Percentiles rank a stretch among this genome's conserved stretches.
Evolutionary conservation across 1,284 basidiomycete species (phyloP).

Genomic region (Malassezia obtusa): DNA sequence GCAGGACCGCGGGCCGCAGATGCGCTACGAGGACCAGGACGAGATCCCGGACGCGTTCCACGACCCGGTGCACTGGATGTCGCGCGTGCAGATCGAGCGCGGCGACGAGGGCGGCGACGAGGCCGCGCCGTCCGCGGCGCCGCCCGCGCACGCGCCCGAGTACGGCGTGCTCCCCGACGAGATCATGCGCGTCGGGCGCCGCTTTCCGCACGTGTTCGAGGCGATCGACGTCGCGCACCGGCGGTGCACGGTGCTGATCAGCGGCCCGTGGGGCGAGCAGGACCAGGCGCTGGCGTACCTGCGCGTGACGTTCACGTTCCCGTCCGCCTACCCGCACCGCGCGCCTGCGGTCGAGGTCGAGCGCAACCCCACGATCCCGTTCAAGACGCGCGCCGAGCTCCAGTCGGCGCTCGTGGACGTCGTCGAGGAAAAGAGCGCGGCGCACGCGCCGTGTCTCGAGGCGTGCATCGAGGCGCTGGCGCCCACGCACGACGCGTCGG

Average conservation of each 20-base stretch:
- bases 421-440: constrained; percentile 17
- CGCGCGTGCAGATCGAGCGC: constrained; percentile 1
- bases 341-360: constrained; percentile 40
- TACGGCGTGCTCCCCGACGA: constrained; percentile 26
- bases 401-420: constrained; percentile 23
- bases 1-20: constrained; percentile 6
- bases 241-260: constrained; percentile 31
- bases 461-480: constrained; percentile 25
- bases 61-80: neutral
- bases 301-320: constrained; percentile 36
- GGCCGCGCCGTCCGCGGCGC: neutral
- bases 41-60: neutral
- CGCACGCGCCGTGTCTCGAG: constrained; percentile 24
- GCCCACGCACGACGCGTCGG: constrained; percentile 8
- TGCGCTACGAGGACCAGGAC: constrained; percentile 10
- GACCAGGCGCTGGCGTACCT: constrained; percentile 35
- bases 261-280: constrained; percentile 39
- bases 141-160: constrained; percentile 17
- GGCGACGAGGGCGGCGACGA: constrained; percentile 3
- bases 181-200: constrained; percentile 31
- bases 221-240: constrained; percentile 34
- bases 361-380: constrained; percentile 31
- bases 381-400: constrained; percentile 37
- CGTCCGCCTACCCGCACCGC: constrained; percentile 28
- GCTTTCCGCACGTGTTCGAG: constrained; percentile 31